These are phyloP conservation scores for Plantago ovata DNA, from an alignment of 257 asterid species.

Conservation along the genomic window DNA sequence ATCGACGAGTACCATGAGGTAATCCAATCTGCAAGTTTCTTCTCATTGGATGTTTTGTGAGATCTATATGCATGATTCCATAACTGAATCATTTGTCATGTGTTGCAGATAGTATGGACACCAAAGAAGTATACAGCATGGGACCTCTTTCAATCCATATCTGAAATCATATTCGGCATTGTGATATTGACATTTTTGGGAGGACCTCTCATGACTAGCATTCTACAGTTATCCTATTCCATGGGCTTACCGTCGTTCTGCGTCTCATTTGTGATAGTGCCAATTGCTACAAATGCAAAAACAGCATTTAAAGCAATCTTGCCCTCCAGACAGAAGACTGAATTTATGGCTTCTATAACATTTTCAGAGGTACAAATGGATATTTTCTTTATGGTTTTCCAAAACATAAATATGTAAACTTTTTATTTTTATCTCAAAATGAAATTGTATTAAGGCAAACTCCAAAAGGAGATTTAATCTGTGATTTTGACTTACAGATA, in stretches of 20 bases:
- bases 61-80: not conserved
- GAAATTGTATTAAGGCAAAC: not conserved
- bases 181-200: constrained; percentile 12
- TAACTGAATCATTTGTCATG: not conserved
- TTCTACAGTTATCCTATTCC: not conserved
- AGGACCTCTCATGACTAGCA: constrained; percentile 9
- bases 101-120: not conserved
- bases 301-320: constrained; percentile 2
- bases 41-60: no score
- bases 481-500: not conserved
- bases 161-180: constrained; percentile 4
- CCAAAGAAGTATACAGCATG: not conserved
- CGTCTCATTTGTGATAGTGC: constrained; percentile 10
- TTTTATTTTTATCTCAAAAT: no score
- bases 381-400: not conserved
- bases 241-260: constrained; percentile 6
- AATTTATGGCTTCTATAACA: constrained; percentile 9
- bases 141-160: not conserved
- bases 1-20: constrained; percentile 34
- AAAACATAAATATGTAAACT: no score
- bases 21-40: not conserved
- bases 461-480: not conserved
- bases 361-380: constrained; percentile 1
- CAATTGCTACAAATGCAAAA: not conserved
- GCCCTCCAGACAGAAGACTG: constrained; percentile 4